Evolutionary conservation across 352 stramenopile genomes (phyloP).

Genomic region (Plasmopara viticola): DNA sequence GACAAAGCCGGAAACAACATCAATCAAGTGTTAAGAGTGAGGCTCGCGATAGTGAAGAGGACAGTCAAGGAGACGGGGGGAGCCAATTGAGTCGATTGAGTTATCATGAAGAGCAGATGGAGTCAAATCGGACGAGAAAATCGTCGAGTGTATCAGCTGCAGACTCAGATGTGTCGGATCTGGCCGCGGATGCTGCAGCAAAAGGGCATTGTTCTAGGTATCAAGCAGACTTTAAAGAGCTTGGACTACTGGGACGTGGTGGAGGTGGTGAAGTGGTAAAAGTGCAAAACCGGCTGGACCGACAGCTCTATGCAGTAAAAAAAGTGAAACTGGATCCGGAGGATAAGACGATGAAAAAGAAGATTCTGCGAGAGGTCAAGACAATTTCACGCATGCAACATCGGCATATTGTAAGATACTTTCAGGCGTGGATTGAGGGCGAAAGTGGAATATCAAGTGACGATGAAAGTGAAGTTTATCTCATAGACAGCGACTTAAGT

Average conservation of each 20-base stretch:
- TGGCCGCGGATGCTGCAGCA: constrained; percentile 27
- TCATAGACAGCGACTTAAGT: constrained; percentile 31
- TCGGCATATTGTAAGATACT: constrained; percentile 95
- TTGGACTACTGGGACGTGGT: constrained; percentile 72
- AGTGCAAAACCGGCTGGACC: constrained; percentile 73
- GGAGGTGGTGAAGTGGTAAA: constrained; percentile 82
- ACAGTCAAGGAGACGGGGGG: constrained; percentile 29
- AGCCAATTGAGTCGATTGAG: constrained; percentile 17
- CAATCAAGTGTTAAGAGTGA: constrained; percentile 55
- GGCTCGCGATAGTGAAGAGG: constrained; percentile 26
- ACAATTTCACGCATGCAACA: constrained; percentile 96
- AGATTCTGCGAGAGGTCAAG: constrained; percentile 93
- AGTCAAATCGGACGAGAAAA: constrained; percentile 15
- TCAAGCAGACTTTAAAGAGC: constrained; percentile 80
- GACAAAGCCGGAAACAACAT: constrained; percentile 35
- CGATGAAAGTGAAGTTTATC: constrained; percentile 38
- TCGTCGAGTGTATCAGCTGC: constrained; percentile 37
- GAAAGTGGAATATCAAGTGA: constrained; percentile 46
- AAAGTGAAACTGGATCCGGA: constrained; percentile 82
- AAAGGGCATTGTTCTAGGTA: constrained; percentile 72
- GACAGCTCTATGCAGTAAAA: constrained; percentile 83
- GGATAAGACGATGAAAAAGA: constrained; percentile 91
- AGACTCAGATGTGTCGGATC: constrained; percentile 35
- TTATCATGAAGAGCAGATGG: constrained; percentile 31
- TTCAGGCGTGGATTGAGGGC: constrained; percentile 85